These are phyloP conservation scores for Colletotrichum echinochloae DNA, from an alignment of 2,329 filamentous ascomycete genomes.

Conservation along the genomic window DNA sequence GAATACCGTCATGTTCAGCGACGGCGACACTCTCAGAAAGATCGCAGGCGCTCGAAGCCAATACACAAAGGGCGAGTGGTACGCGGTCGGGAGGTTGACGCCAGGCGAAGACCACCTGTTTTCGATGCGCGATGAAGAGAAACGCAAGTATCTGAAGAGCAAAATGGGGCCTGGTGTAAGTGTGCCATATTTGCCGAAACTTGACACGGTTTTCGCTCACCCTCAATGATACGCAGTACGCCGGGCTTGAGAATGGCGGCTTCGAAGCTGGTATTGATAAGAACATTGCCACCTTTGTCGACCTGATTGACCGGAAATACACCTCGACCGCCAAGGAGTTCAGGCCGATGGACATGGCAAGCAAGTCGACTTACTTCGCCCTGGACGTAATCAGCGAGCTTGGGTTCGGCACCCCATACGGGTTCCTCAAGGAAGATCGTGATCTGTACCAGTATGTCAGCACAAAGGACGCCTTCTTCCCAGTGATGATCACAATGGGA, in stretches of 20 bases:
- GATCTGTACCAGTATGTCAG: constrained; percentile 45
- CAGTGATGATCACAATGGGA: constrained; percentile 40
- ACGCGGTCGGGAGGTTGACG: constrained; percentile 47
- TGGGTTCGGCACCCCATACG: constrained; percentile 46
- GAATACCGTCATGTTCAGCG: constrained; percentile 41
- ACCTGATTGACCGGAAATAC: constrained; percentile 39
- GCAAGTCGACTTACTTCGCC: constrained; percentile 37
- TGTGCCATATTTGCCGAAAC: not conserved
- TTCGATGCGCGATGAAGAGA: constrained; percentile 49
- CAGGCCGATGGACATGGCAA: constrained; percentile 38
- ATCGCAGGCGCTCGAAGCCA: constrained; percentile 36
- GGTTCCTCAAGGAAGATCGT: constrained; percentile 44
- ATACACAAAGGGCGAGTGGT: constrained; percentile 42
- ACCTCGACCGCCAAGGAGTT: constrained; percentile 32
- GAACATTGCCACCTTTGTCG: constrained; percentile 24
- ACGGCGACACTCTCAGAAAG: constrained; percentile 32
- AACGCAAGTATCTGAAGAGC: constrained; percentile 56
- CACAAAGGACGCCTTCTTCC: constrained; percentile 38
- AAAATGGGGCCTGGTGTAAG: constrained; percentile 61
- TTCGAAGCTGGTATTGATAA: constrained; percentile 38
- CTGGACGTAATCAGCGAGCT: constrained; percentile 47
- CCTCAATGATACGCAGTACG: constrained; percentile 13
- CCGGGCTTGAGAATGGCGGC: constrained; percentile 35
- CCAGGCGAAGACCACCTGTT: constrained; percentile 49
- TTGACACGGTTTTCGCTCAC: no score